Evolutionary conservation across 1,284 basidiomycete species (phyloP), one percentile per base, ranked within the genome.

Genomic region (Phlebopus sp.): DNA sequence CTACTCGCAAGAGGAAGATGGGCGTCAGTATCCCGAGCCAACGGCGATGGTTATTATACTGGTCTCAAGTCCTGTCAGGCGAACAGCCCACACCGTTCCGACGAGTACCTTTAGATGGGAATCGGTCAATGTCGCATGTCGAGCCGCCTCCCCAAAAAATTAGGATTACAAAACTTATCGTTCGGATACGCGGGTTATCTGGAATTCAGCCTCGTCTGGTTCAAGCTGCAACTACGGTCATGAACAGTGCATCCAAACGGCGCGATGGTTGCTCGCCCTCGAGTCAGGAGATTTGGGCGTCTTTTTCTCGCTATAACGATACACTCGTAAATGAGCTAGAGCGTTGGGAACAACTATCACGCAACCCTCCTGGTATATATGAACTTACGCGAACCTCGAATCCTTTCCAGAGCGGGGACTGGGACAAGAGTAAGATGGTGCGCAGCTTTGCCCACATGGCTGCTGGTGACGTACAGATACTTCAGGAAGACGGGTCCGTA

Each of bases 371-470:
- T 23, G 59, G 64, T 52, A 71, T 11, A 74, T 62, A 71, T 34
- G 57, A 57, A 37, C 37, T 13, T 30, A 31, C 21, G 35, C 13
- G 5, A 9, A 6, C 15, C 8, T 5, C 70, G 59, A 68, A 73
- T 48, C 56, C 77, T 37, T 88, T 82, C 56, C 60, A 56, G 51
- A 74, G 70, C 40, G 81, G 75, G 11, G 71, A 59, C 52, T 90
- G 86, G 82, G 90, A 92, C 60, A 72, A 69, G 40, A 66, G 63
- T 43, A 91, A 90, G 73, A 91, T 91, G 89, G 81, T 91, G 37
- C 69, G 75, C 47, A 79, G 77, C 49, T 91, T 90, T 66, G 84
- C 84, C 3, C 73, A 78, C 53, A 68, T 91, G 64, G 79, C 77
- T 2, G 56, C 66, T 3, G 55, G 64, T 15, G 64, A 63, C 13